phyloP scores from a whole-genome alignment of 345 rosid species.

The Mallotus nudiflorus region DNA sequence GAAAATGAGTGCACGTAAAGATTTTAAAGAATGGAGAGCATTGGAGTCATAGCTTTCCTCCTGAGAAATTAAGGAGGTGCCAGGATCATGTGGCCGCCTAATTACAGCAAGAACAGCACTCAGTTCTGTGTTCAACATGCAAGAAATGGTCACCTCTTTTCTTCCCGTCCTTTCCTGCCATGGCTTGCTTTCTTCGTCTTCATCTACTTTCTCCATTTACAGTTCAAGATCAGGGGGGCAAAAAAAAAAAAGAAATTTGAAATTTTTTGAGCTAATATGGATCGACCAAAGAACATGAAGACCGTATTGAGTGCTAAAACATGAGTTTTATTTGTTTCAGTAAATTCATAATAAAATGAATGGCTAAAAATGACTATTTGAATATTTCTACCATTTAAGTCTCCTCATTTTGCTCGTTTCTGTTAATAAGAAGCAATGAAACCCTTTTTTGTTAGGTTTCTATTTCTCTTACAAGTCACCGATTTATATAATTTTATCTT shows the following conservation, averaged over 20 bases:
- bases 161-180: slow-evolving; percentile 34
- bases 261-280: too few relatives aligned
- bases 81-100: slow-evolving; percentile 53
- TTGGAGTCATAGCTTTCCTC: slow-evolving; percentile 56
- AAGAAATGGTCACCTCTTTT: slow-evolving; percentile 67
- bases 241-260: too few relatives aligned
- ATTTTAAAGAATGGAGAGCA: slow-evolving; percentile 64
- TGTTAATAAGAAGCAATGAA: not conserved
- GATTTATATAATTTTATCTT: too few relatives aligned
- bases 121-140: slow-evolving; percentile 94
- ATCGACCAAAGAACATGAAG: not conserved
- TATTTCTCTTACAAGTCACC: too few relatives aligned
- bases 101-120: slow-evolving; percentile 81
- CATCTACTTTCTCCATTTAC: slow-evolving; percentile 5
- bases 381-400: slow-evolving; percentile 25
- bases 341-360: not conserved
- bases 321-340: not conserved
- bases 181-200: slow-evolving; percentile 26
- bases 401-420: slow-evolving; percentile 29
- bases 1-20: slow-evolving; percentile 75
- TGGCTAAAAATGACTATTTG: slow-evolving; percentile 28
- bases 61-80: slow-evolving; percentile 42
- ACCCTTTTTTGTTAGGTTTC: not conserved
- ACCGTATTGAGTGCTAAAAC: slow-evolving; percentile 29
- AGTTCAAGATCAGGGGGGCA: too few relatives aligned